These are phyloP conservation scores for Physocladia obscura DNA, from an alignment of 192 early-diverging fungal species.

Conservation along the genomic window DNA sequence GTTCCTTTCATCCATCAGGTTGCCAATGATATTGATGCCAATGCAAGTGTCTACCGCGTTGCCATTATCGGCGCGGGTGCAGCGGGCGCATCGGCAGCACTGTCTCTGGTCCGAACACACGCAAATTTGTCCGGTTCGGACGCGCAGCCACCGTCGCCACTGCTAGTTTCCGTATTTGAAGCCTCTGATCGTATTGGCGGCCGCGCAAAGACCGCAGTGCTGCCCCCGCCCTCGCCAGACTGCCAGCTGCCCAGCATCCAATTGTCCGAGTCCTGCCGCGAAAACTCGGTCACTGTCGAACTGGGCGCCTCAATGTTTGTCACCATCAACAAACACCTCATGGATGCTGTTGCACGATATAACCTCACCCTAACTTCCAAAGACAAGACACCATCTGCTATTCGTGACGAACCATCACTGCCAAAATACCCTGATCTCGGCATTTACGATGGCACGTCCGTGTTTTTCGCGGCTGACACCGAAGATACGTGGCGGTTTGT, in stretches of 20 bases:
- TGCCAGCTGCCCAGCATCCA: too few relatives aligned
- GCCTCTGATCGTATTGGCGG: conserved; percentile 54
- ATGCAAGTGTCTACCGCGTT: too few relatives aligned
- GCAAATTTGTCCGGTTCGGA: neutral
- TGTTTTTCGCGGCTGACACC: conserved; percentile 5
- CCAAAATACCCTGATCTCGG: conserved; percentile 23
- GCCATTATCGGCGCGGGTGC: conserved; percentile 30
- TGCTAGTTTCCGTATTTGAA: conserved; percentile 55
- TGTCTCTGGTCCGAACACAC: conserved; percentile 12
- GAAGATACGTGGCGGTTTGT: neutral
- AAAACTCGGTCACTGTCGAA: conserved; percentile 42
- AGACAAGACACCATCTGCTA: neutral
- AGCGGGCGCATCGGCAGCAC: conserved; percentile 27
- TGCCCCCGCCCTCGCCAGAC: neutral
- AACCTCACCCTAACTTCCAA: conserved; percentile 43
- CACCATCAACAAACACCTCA: conserved; percentile 54
- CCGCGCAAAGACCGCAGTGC: conserved; percentile 35
- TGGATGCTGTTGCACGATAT: conserved; percentile 50
- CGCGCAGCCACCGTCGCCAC: neutral
- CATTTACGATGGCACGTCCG: conserved; percentile 4
- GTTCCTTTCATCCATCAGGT: too few relatives aligned
- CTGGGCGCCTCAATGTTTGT: conserved; percentile 68
- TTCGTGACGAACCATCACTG: neutral
- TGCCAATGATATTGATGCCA: too few relatives aligned
- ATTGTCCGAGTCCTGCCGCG: neutral